phyloP scores from a whole-genome alignment of 192 early-diverging fungal genomes.

The Podila horticola region DNA sequence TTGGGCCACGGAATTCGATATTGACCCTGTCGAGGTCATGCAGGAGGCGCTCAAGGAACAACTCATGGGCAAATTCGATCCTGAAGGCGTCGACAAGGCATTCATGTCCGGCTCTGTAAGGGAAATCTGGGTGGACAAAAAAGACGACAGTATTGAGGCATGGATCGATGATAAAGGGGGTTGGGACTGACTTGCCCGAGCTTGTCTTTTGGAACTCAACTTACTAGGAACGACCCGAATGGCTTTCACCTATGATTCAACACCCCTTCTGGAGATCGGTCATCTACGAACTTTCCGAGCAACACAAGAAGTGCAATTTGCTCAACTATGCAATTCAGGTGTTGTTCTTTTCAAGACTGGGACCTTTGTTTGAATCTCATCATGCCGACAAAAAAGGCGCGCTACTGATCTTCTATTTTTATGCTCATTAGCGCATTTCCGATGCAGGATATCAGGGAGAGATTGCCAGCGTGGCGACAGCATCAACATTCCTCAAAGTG shows the following conservation, averaged over 20 bases:
- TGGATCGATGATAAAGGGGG: not conserved
- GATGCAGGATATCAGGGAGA: constrained; percentile 73
- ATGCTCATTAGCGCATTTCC: constrained; percentile 59
- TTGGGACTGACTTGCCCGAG: too few species aligned
- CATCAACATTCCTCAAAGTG: constrained; percentile 72
- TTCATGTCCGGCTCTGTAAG: constrained; percentile 56
- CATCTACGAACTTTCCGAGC: constrained; percentile 74
- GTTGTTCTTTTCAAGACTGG: not conserved
- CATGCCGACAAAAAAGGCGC: not conserved
- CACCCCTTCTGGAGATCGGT: constrained; percentile 71
- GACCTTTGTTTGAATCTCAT: too few species aligned
- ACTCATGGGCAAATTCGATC: constrained; percentile 71
- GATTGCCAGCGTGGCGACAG: constrained; percentile 71
- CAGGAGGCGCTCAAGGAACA: constrained; percentile 63
- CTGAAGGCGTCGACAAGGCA: constrained; percentile 61
- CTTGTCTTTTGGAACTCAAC: not conserved
- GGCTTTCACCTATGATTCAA: constrained; percentile 66
- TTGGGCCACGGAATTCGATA: constrained; percentile 50
- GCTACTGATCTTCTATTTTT: not conserved
- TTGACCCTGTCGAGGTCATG: constrained; percentile 55
- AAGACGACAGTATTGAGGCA: not conserved
- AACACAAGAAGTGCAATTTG: constrained; percentile 68
- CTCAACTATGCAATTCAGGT: constrained; percentile 72
- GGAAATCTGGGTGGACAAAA: too few species aligned
- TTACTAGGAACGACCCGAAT: constrained; percentile 58